phyloP scores from a whole-genome alignment of 2,329 filamentous ascomycete genomes.

The Epicoccum sorghinum region DNA sequence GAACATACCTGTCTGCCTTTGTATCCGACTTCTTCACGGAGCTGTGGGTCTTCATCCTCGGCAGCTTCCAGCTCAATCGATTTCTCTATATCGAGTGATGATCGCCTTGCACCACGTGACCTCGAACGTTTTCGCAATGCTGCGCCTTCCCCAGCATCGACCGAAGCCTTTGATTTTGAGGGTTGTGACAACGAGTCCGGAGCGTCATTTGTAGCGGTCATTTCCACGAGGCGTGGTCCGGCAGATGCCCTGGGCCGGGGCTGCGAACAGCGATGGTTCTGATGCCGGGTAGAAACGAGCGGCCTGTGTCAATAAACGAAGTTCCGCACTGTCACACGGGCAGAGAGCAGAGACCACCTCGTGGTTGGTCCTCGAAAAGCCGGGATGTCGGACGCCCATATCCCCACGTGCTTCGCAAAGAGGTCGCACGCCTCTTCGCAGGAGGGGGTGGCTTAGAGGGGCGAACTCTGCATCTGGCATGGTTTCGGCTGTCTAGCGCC shows the following conservation, averaged over 20 bases:
- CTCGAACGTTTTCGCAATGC: slow-evolving; percentile 14
- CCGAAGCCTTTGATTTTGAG: slow-evolving; percentile 8
- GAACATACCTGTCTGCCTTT: slow-evolving; percentile 37
- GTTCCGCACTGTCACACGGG: slow-evolving; percentile 12
- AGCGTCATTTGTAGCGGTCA: slow-evolving; percentile 11
- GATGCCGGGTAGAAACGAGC: slow-evolving; percentile 9
- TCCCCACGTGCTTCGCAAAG: slow-evolving; percentile 18
- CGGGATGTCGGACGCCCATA: slow-evolving; percentile 17
- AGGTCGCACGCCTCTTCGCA: slow-evolving; percentile 9
- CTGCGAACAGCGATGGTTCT: slow-evolving; percentile 14
- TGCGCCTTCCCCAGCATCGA: slow-evolving; percentile 17
- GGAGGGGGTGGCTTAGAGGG: slow-evolving; percentile 21
- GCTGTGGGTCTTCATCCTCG: slow-evolving; percentile 42
- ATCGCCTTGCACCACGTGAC: slow-evolving; percentile 14
- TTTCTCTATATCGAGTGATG: slow-evolving; percentile 70
- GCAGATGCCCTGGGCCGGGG: slow-evolving; percentile 9
- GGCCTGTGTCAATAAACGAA: slow-evolving; percentile 16
- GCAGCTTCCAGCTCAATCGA: slow-evolving; percentile 47
- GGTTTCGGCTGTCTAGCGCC: slow-evolving; percentile 14
- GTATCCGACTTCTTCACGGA: slow-evolving; percentile 38
- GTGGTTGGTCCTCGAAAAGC: slow-evolving; percentile 17
- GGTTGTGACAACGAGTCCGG: slow-evolving; percentile 11
- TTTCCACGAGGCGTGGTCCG: slow-evolving; percentile 6
- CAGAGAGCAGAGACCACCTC: slow-evolving; percentile 12
- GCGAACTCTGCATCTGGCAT: slow-evolving; percentile 9